Evolutionary conservation across 768 basidiomycete genomes (phyloP).

Genomic region (Russula sp.): DNA sequence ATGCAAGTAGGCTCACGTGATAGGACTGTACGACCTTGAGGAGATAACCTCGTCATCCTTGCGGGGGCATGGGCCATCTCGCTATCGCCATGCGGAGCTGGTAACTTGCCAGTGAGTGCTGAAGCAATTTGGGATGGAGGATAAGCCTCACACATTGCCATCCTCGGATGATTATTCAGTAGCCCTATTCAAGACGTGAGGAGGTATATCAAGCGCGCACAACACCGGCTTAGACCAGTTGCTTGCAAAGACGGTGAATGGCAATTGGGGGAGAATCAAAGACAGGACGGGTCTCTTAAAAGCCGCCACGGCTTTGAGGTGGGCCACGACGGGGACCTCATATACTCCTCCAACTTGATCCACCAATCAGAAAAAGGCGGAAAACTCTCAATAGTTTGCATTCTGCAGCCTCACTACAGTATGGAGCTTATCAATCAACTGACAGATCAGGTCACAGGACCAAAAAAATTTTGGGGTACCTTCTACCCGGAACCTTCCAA

Average conservation of each 20-base stretch:
- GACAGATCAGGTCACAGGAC: not conserved
- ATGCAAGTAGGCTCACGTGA: not conserved
- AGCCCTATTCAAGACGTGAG: too few relatives aligned
- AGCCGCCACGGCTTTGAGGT: too few relatives aligned
- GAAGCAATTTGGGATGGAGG: too few relatives aligned
- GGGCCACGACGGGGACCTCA: too few relatives aligned
- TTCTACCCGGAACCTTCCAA: not conserved
- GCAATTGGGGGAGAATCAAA: too few relatives aligned
- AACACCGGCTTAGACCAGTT: not conserved
- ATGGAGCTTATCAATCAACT: too few relatives aligned
- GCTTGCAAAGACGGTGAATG: too few relatives aligned
- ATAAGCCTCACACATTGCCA: not conserved
- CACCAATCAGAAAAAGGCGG: too few relatives aligned
- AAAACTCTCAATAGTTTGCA: too few relatives aligned
- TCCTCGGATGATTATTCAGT: not conserved
- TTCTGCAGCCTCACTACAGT: too few relatives aligned
- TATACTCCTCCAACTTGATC: too few relatives aligned
- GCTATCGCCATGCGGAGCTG: not conserved
- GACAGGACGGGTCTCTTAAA: too few relatives aligned
- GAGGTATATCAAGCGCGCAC: not conserved
- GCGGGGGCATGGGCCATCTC: not conserved
- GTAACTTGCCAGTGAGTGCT: not conserved
- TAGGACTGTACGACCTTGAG: not conserved
- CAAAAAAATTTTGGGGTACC: not conserved
- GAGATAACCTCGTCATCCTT: not conserved